Percentiles rank a stretch among this genome's conserved stretches.
Conservation (phyloP, 176 grass and related monocot genomes). For the Juncus effusus region DNA sequence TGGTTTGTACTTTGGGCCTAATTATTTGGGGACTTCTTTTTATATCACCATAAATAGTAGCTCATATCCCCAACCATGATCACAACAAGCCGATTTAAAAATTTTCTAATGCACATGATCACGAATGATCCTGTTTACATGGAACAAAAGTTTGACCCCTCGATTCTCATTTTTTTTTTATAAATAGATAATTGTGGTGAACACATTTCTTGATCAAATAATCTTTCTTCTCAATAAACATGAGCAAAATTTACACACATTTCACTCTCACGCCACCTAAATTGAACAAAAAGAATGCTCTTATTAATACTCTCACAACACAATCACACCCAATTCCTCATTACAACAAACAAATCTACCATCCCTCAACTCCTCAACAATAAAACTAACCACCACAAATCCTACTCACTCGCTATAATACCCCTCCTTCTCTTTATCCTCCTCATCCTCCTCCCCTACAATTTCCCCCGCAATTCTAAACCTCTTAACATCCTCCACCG, state of each 20-base stretch:
- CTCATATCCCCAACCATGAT: too few species aligned
- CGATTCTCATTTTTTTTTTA: too few species aligned
- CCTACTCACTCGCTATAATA: constrained; percentile 81
- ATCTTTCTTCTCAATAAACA: background rate
- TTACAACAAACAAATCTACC: background rate
- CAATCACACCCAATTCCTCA: background rate
- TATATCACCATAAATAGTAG: too few species aligned
- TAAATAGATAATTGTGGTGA: too few species aligned
- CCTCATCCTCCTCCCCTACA: constrained; percentile 44
- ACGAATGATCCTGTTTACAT: too few species aligned
- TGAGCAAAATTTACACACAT: background rate
- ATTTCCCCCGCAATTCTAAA: constrained; percentile 63
- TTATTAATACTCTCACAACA: too few species aligned
- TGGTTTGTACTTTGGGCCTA: too few species aligned
- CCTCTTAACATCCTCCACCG: constrained; percentile 57
- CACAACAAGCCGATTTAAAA: too few species aligned
- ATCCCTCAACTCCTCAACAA: background rate
- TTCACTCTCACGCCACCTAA: background rate
- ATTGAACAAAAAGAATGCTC: background rate
- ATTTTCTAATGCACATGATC: too few species aligned
- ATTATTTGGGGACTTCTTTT: too few species aligned
- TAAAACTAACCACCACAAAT: background rate
- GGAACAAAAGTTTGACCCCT: too few species aligned
- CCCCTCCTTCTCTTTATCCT: constrained; percentile 40
- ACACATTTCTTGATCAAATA: constrained; percentile 6